These are phyloP conservation scores for Cercospora brassicicola DNA, from an alignment of 2,329 filamentous ascomycete species.

Conservation along the genomic window DNA sequence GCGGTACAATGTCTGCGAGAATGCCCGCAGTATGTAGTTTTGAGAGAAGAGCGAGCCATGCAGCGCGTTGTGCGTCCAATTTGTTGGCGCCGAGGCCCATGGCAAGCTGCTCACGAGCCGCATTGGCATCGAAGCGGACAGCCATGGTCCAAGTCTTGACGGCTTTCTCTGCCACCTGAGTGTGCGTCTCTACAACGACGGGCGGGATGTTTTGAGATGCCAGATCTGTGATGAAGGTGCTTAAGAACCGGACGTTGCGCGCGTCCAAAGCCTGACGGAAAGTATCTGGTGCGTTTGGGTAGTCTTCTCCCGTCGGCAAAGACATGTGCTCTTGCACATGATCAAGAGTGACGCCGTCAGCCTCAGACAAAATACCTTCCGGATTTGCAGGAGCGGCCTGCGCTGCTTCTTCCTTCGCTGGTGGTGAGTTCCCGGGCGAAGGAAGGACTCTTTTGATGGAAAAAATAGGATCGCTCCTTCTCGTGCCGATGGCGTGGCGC, in stretches of 20 bases:
- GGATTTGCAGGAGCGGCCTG: neutral
- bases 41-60: conserved; percentile 12
- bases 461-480: conserved; percentile 1
- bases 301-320: neutral
- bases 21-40: conserved; percentile 10
- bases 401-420: neutral
- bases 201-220: neutral
- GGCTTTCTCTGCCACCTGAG: neutral
- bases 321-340: neutral
- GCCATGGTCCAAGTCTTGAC: neutral
- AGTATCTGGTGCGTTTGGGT: neutral
- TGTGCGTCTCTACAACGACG: neutral
- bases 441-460: neutral
- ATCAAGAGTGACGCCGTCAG: neutral
- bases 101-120: neutral
- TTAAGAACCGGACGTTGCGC: neutral
- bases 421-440: neutral
- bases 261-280: neutral
- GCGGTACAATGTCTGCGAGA: neutral
- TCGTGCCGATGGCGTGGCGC: neutral
- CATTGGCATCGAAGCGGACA: neutral
- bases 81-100: conserved; percentile 3
- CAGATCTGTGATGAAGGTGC: neutral
- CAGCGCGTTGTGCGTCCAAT: neutral
- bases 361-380: neutral